phyloP scores from a whole-genome alignment of 2,329 filamentous ascomycete species.

The Scytalidium lignicola region DNA sequence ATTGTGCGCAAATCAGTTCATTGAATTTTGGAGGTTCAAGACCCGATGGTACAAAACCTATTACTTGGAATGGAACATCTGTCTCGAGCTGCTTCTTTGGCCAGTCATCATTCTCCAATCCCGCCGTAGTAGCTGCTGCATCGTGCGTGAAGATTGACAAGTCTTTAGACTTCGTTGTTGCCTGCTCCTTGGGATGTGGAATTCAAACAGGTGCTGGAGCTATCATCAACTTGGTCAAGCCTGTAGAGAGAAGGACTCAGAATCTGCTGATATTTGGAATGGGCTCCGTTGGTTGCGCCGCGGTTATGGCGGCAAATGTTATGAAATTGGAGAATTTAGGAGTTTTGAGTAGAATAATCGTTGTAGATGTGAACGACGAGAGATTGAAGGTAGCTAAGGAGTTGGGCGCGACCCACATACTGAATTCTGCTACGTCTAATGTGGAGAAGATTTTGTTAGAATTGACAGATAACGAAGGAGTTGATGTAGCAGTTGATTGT shows the following conservation, averaged over 20 bases:
- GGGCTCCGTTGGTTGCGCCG: conserved; percentile 33
- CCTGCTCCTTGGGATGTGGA: conserved; percentile 35
- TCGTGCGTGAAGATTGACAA: conserved; percentile 18
- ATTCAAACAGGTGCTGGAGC: conserved; percentile 36
- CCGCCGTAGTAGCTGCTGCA: conserved; percentile 16
- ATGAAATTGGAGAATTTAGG: neutral
- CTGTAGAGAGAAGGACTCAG: conserved; percentile 24
- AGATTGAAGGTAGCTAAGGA: conserved; percentile 1
- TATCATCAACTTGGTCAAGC: conserved; percentile 28
- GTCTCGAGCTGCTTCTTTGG: conserved; percentile 25
- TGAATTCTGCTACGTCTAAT: conserved; percentile 1
- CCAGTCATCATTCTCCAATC: conserved; percentile 22
- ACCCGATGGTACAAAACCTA: neutral
- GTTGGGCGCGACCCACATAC: conserved; percentile 2
- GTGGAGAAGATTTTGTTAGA: neutral
- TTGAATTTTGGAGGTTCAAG: too few species aligned
- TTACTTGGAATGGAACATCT: conserved; percentile 4
- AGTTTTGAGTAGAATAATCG: conserved; percentile 29
- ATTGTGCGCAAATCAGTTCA: too few species aligned
- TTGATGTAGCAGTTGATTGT: conserved; percentile 1
- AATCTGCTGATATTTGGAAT: conserved; percentile 28
- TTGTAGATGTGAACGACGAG: neutral
- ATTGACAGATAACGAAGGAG: neutral
- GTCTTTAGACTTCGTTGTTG: conserved; percentile 23
- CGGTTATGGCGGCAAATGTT: conserved; percentile 30